Base-by-base conservation (phyloP, 805 yeast genomes). In the Candida tammaniensis region DNA sequence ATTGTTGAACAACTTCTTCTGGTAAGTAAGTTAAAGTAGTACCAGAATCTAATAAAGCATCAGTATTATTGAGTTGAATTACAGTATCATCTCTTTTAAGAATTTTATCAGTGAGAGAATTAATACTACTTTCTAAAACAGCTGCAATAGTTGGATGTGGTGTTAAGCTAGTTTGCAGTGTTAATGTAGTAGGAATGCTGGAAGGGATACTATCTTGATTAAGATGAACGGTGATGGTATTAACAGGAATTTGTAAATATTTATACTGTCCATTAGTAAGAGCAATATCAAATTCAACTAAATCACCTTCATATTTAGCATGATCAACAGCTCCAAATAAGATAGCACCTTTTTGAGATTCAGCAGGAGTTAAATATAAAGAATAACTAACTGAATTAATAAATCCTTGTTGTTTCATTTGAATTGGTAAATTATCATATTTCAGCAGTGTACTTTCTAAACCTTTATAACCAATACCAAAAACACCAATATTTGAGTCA, bases 361-460 rank as follows among this genome's bases (percentile, higher is more conserved):
- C 51, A 3, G 46, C 38, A 1, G 53, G 39, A 30, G 55, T 49
- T 48, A 67, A 58, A 42, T 57, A 66, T 37, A 67, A 54, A 12
- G 69, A 62, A 48, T 66, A 67, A 21, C 61, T 59, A 22, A 42
- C 43, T 37, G 55, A 61, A 24, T 61, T 47, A 42, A 62, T 65
- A 29, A 47, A 37, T 5, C 72, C 72, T 35, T 55, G 55, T 14
- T 49, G 44, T 40, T 60, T 57, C 55, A 67, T 51, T 23, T 52
- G 54, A 21, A 48, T 40, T 3, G 72, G 72, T 24, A 64, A 46
- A 39, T 64, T 67, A 35, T 51, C 51, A 39, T 66, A 66, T 7
- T 18, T 18, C 10, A 29, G 23, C 3, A 17, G 16, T 15, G 43
- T 12, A 27, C 39, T 33, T 35, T 49, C 54, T 8, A 42, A 24